A percentile compares a stretch with the other conserved stretches of the same genome.
Conservation (phyloP, 768 basidiomycete species). For the Trametes meyenii region DNA sequence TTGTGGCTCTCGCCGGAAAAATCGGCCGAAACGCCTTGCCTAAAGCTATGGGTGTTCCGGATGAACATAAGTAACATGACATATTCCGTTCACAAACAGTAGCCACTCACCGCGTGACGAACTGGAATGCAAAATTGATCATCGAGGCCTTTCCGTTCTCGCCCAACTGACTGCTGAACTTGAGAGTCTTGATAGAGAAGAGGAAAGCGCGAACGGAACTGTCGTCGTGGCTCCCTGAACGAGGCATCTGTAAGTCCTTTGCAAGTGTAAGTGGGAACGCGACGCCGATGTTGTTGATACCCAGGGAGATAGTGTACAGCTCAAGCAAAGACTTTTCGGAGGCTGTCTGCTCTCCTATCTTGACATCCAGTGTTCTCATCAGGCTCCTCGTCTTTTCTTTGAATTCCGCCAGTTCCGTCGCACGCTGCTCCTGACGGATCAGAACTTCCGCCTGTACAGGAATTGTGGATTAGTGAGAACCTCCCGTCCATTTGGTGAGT, state of each 20-base stretch:
- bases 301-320: slow-evolving; percentile 54
- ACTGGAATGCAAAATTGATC: slow-evolving; percentile 79
- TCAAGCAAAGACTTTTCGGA: slow-evolving; percentile 54
- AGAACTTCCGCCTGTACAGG: slow-evolving; percentile 67
- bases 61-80: not conserved
- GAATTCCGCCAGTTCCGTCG: slow-evolving; percentile 78
- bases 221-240: slow-evolving; percentile 41
- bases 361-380: slow-evolving; percentile 73
- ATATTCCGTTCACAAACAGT: too few species aligned
- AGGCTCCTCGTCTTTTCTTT: slow-evolving; percentile 78
- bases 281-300: slow-evolving; percentile 74
- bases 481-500: slow-evolving; percentile 16
- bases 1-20: slow-evolving; percentile 71
- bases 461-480: slow-evolving; percentile 19
- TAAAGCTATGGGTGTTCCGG: slow-evolving; percentile 57
- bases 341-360: slow-evolving; percentile 43
- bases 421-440: slow-evolving; percentile 72
- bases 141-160: slow-evolving; percentile 80
- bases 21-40: slow-evolving; percentile 68
- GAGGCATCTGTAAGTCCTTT: slow-evolving; percentile 55
- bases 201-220: slow-evolving; percentile 77
- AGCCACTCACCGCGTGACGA: slow-evolving; percentile 66
- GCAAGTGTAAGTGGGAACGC: slow-evolving; percentile 83
- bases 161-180: slow-evolving; percentile 72
- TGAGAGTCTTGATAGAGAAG: slow-evolving; percentile 76